Evolutionary conservation across 1,139 yeast species (phyloP).

Genomic region (Pichia sp.): DNA sequence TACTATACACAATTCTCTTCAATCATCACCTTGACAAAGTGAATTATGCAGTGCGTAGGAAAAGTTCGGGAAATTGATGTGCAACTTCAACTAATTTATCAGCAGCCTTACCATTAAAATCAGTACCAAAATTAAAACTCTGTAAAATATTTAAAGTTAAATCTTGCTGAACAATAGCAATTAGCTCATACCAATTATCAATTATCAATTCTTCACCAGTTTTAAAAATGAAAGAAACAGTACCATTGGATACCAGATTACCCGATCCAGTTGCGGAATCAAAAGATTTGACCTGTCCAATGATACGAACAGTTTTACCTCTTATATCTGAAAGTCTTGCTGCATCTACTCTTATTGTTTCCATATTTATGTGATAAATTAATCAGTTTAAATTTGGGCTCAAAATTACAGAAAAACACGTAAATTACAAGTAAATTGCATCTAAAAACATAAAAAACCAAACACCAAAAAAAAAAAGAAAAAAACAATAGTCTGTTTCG

Average conservation of each 20-base stretch:
- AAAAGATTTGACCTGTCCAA: conserved; percentile 29
- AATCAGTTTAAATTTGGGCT: too few species aligned
- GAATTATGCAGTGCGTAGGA: background rate
- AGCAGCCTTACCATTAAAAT: conserved; percentile 31
- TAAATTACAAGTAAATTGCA: too few species aligned
- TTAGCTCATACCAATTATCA: conserved; percentile 32
- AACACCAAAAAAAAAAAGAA: too few species aligned
- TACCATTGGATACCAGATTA: conserved; percentile 23
- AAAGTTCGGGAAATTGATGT: conserved; percentile 11
- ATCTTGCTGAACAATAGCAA: conserved; percentile 31
- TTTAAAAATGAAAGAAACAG: conserved; percentile 16
- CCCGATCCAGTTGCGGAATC: conserved; percentile 16
- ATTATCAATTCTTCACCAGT: conserved; percentile 15
- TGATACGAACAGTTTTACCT: conserved; percentile 32
- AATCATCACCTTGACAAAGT: too few species aligned
- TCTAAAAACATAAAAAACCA: too few species aligned
- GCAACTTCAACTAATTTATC: conserved; percentile 29
- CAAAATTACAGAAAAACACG: too few species aligned
- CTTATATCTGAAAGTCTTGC: conserved; percentile 26
- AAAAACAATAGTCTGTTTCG: too few species aligned
- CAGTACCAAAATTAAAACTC: conserved; percentile 29
- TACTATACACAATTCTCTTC: too few species aligned
- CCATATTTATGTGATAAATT: conserved; percentile 17
- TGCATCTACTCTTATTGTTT: conserved; percentile 33
- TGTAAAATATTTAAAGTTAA: conserved; percentile 30